Evolutionary conservation across 108 stramenopile genomes (phyloP), one percentile per base, ranked within the genome.

Genomic region (Cafeteria roenbergensis): DNA sequence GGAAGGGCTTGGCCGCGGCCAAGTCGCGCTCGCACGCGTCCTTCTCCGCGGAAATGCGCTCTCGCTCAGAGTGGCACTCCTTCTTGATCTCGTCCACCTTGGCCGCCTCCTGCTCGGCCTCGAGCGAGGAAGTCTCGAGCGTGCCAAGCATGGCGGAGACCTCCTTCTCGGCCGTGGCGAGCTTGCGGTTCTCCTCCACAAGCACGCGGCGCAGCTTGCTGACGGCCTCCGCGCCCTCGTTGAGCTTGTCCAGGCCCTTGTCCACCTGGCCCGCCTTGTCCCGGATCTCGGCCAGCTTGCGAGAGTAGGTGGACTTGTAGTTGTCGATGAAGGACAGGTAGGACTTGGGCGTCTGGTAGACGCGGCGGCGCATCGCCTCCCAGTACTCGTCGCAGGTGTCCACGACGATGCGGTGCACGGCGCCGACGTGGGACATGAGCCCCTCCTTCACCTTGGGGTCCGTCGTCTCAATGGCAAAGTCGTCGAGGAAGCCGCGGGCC

Each of bases 281-380:
- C 68, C 87, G 82, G 50, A 91, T 74, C 54, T 86, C 84, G 38
- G 63, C 75, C 6, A 91, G 81, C 77, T 90, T 89, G 56, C 58
- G 66, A 28, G 51, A 58, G 75, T 91, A 91, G 83, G 83, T 76
- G 38, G 51, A 58, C 72, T 87, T 87, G 79, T 84, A 90, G 42
- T 85, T 84, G 33, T 84, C 76, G 55, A 90, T 85, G 75, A 90
- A 90, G 51, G 81, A 83, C 25, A 90, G 75, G 67, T 88, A 90
- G 48, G 85, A 85, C 78, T 90, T 90, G 34, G 90, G 90, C 42
- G 90, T 90, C 69, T 90, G 88, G 64, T 87, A 89, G 33, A 90
- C 90, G 55, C 75, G 80, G 27, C 90, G 69, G 50, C 88, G 80
- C 84, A 89, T 82, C 72, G 79, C 85, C 29, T 75, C 73, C 48